These are phyloP conservation scores for Amphichorda felina DNA, from an alignment of 2,329 filamentous ascomycete genomes.

Conservation along the genomic window DNA sequence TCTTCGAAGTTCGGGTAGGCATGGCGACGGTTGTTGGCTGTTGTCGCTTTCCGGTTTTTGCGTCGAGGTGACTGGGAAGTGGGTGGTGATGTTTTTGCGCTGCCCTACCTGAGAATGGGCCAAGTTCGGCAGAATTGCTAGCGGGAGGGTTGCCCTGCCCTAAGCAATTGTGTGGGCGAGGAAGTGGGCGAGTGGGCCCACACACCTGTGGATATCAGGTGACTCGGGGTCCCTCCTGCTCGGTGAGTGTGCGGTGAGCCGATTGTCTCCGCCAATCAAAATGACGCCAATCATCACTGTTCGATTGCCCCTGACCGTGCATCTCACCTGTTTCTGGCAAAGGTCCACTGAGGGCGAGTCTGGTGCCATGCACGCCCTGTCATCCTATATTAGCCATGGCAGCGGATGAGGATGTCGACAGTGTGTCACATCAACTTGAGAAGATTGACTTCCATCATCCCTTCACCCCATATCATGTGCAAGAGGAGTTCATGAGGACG, in stretches of 20 bases:
- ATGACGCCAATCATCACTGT: neutral
- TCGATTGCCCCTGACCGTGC: neutral
- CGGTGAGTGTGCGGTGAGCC: neutral
- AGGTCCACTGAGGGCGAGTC: too few species aligned
- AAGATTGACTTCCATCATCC: slow-evolving; percentile 69
- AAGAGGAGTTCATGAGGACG: slow-evolving; percentile 76
- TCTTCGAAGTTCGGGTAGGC: slow-evolving; percentile 67
- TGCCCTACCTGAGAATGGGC: slow-evolving; percentile 15
- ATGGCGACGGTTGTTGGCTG: slow-evolving; percentile 39
- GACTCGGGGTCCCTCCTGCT: neutral
- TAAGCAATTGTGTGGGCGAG: slow-evolving; percentile 16
- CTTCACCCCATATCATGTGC: slow-evolving; percentile 77
- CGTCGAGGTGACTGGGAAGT: slow-evolving; percentile 18
- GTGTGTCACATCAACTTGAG: slow-evolving; percentile 10
- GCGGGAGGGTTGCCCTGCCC: slow-evolving; percentile 29
- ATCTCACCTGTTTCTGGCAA: neutral
- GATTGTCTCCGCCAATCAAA: neutral
- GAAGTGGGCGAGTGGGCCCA: too few species aligned
- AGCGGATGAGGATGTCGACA: neutral
- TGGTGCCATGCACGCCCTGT: neutral
- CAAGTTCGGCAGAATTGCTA: slow-evolving; percentile 21
- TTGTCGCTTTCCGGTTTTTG: slow-evolving; percentile 29
- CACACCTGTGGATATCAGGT: too few species aligned
- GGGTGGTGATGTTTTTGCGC: slow-evolving; percentile 25
- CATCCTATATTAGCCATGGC: neutral